These are phyloP conservation scores for Naganishia albida DNA, from an alignment of 1,284 basidiomycete genomes.

Conservation along the genomic window DNA sequence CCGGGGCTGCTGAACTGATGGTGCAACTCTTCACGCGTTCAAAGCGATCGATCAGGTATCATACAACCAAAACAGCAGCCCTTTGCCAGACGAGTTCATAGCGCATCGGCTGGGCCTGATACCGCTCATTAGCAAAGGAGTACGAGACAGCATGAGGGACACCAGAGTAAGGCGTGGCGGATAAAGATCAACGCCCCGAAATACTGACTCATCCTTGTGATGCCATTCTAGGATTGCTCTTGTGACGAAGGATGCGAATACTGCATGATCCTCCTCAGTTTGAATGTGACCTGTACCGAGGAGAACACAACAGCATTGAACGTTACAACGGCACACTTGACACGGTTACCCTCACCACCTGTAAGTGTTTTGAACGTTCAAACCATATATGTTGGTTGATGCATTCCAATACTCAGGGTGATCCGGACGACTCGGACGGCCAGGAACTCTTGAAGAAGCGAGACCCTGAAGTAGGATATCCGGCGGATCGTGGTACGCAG, in stretches of 20 bases:
- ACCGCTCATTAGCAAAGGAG: conserved; percentile 80
- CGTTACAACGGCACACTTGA: conserved; percentile 53
- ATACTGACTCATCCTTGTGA: neutral
- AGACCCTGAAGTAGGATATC: conserved; percentile 75
- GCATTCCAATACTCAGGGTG: conserved; percentile 18
- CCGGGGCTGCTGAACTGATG: conserved; percentile 28
- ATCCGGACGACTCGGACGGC: conserved; percentile 46
- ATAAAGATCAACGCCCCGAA: neutral
- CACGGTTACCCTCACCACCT: conserved; percentile 35
- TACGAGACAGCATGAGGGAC: conserved; percentile 77
- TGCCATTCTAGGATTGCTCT: conserved; percentile 48
- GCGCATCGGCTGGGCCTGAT: conserved; percentile 95
- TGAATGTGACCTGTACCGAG: conserved; percentile 46
- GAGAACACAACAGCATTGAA: conserved; percentile 38
- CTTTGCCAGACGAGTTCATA: conserved; percentile 95
- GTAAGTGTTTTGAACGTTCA: neutral
- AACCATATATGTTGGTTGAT: neutral
- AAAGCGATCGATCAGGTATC: conserved; percentile 96
- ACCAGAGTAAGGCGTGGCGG: conserved; percentile 43
- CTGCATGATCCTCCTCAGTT: conserved; percentile 51
- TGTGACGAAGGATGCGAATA: conserved; percentile 55
- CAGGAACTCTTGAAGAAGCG: conserved; percentile 59
- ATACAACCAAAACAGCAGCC: conserved; percentile 86
- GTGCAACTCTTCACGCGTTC: neutral
- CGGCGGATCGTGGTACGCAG: conserved; percentile 75